Conservation (phyloP, 768 basidiomycete species). For the Calvatia gigantea region DNA sequence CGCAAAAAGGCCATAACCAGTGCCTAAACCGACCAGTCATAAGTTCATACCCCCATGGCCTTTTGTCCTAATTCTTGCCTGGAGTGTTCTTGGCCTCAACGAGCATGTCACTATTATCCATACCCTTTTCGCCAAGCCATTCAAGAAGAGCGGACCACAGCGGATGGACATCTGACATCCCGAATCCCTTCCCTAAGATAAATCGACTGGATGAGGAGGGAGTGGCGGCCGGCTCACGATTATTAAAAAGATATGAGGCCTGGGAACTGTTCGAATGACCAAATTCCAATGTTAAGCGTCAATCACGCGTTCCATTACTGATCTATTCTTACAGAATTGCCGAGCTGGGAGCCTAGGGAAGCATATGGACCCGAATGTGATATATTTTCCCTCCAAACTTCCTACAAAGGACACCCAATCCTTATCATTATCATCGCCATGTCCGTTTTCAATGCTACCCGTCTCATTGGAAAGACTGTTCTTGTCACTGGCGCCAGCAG, state of each 20-base stretch:
- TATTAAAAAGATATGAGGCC: too few relatives aligned
- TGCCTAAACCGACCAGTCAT: conserved; percentile 35
- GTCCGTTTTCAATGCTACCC: conserved; percentile 80
- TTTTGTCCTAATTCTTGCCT: conserved; percentile 31
- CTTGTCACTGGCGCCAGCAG: conserved; percentile 88
- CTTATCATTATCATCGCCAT: conserved; percentile 29
- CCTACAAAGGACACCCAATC: not conserved
- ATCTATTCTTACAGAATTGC: not conserved
- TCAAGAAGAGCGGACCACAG: conserved; percentile 45
- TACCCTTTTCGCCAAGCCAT: conserved; percentile 52
- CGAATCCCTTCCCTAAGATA: conserved; percentile 1
- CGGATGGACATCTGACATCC: conserved; percentile 18
- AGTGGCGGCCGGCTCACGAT: too few relatives aligned
- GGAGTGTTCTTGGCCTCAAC: conserved; percentile 50
- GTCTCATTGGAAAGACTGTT: conserved; percentile 80
- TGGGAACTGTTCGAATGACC: not conserved
- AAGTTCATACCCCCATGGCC: not conserved
- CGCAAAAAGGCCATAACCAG: conserved; percentile 72
- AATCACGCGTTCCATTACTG: conserved; percentile 20
- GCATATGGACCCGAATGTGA: not conserved
- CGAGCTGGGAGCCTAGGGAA: not conserved
- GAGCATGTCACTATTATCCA: conserved; percentile 38
- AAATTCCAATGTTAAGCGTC: conserved; percentile 15
- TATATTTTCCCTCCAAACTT: conserved; percentile 7
- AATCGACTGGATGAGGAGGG: not conserved